Base-by-base conservation (phyloP, 2,329 filamentous ascomycete species). In the Amesomyces nigricolor region DNA sequence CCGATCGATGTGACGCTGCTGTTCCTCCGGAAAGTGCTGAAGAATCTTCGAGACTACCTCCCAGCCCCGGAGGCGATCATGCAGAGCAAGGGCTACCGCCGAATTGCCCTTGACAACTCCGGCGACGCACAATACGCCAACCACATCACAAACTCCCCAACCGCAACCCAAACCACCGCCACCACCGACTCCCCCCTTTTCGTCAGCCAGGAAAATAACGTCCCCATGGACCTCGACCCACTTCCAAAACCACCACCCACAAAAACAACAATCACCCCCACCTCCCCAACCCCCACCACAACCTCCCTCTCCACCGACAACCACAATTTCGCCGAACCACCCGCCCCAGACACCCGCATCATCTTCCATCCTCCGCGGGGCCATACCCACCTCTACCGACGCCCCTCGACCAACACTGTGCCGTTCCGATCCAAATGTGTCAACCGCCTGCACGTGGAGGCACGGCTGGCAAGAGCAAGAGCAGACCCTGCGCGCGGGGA, bases 321-420 rank as follows among this genome's bases (percentile, higher is more conserved):
- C 3, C 61, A 64, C 5, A 61, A 64, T 5, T 63, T 58, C 7
- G 64, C 67, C 22, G 53, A 61, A 3, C 49, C 47, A n/a, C 65
- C 67, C 22, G 58, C 62, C 13, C 57, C 67, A 35, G 37, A 60
- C 29, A 55, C 51, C 17, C 72, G 70, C 48, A 71, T 71, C 10
- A 69, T 81, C 11, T 79, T 80, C 60, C 74, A 78, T 22, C 73
- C 79, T 2, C 77, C 77, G 1, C 67, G 67, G 5, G 67, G 70
- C 14, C 40, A 46, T 44, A 38, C 7, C 46, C 8, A 7, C 30
- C 19, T 5, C 11, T 42, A n/a, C 35, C 35, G 50, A 49, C 22
- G 17, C 17, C 54, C 54, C 40, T 5, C 51, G 46, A 43, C 49
- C 7, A 7, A 3, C 6, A 7, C 8, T 45, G 56, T 13, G 5